These are phyloP conservation scores for Halenospora varia DNA, from an alignment of 495 filamentous ascomycete species.

Conservation along the genomic window DNA sequence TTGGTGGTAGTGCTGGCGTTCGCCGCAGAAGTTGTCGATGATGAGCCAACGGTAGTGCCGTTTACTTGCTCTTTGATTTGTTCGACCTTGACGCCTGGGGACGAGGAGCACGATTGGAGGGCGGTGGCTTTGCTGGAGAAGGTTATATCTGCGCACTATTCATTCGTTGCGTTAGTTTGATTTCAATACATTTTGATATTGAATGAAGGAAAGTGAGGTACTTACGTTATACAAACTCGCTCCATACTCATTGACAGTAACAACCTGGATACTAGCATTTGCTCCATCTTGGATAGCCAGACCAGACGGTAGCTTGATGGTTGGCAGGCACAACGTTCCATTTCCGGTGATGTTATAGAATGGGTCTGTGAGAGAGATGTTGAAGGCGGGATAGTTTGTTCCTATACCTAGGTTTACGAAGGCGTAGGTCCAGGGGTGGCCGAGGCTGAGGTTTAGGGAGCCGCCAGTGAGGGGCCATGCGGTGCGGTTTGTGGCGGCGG, in stretches of 20 bases:
- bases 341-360: slow-evolving; percentile 57
- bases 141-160: slow-evolving; percentile 59
- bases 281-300: slow-evolving; percentile 43
- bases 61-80: neutral
- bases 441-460: slow-evolving; percentile 44
- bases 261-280: slow-evolving; percentile 51
- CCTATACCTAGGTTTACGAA: slow-evolving; percentile 63
- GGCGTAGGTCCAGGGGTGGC: slow-evolving; percentile 53
- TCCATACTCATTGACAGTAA: slow-evolving; percentile 50
- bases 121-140: slow-evolving; percentile 42
- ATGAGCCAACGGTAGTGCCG: neutral
- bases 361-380: slow-evolving; percentile 48
- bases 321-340: slow-evolving; percentile 54
- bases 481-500: slow-evolving; percentile 47
- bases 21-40: neutral
- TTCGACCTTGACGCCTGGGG: slow-evolving; percentile 31
- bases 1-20: neutral
- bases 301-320: slow-evolving; percentile 39
- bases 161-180: slow-evolving; percentile 1
- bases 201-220: slow-evolving; percentile 19
- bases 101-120: slow-evolving; percentile 46
- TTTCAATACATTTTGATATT: neutral
- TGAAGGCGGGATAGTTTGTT: slow-evolving; percentile 51
- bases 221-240: slow-evolving; percentile 55
- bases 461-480: slow-evolving; percentile 57